Evolutionary conservation across 495 filamentous ascomycete species (phyloP).

Genomic region (Neurospora pannonica): DNA sequence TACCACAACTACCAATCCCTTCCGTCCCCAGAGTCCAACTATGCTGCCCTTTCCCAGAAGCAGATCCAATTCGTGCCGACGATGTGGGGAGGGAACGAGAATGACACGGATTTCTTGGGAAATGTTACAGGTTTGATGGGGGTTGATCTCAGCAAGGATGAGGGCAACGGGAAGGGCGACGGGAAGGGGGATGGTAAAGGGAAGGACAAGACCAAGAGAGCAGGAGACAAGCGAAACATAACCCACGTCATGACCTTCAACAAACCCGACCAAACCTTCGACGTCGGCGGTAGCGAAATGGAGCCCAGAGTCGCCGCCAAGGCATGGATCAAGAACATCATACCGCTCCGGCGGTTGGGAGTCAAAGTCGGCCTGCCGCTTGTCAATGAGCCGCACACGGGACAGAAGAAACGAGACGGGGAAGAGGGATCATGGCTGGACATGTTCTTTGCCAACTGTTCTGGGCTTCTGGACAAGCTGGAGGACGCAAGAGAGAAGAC

Average conservation of each 20-base stretch:
- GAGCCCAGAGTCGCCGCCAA: constrained; percentile 39
- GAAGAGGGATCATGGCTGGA: constrained; percentile 36
- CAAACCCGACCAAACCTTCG: constrained; percentile 45
- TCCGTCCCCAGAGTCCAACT: constrained; percentile 27
- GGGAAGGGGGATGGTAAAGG: not conserved
- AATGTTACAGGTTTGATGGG: constrained; percentile 33
- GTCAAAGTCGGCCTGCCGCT: constrained; percentile 43
- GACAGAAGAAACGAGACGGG: not conserved
- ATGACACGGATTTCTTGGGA: constrained; percentile 37
- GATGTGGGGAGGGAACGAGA: constrained; percentile 48
- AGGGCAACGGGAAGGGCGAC: not conserved
- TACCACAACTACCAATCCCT: constrained; percentile 56
- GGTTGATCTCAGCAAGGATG: constrained; percentile 13
- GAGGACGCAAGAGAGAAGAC: constrained; percentile 6
- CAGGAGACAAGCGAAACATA: constrained; percentile 27
- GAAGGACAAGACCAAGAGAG: not conserved
- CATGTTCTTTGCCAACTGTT: constrained; percentile 41
- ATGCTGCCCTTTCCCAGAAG: constrained; percentile 21
- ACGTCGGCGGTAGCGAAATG: constrained; percentile 45
- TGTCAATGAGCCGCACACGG: constrained; percentile 35
- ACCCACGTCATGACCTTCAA: constrained; percentile 53
- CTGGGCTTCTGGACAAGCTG: constrained; percentile 7
- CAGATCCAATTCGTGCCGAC: constrained; percentile 55
- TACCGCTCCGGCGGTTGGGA: constrained; percentile 42
- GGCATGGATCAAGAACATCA: constrained; percentile 47